Evolutionary conservation across 345 rosid genomes (phyloP).

Genomic region (Leavenworthia alabamica): DNA sequence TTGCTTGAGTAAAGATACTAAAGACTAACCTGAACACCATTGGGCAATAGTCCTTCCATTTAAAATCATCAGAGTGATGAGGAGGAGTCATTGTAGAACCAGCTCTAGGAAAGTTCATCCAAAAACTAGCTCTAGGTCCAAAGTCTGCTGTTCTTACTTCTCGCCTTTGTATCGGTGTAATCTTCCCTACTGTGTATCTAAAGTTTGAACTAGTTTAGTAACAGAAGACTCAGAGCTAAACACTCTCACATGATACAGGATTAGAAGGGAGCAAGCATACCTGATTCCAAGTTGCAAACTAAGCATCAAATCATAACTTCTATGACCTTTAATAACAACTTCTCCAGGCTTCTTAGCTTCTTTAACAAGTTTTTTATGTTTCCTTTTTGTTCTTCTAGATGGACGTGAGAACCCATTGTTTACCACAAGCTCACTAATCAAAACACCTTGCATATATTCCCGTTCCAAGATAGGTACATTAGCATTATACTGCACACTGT

Average conservation of each 20-base stretch:
- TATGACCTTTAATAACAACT: constrained; percentile 88
- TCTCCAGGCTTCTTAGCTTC: constrained; percentile 93
- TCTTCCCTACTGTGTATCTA: constrained; percentile 97
- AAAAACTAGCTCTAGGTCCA: constrained; percentile 92
- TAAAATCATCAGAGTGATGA: constrained; percentile 88
- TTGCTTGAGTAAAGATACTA: background rate
- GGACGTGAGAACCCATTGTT: constrained; percentile 53
- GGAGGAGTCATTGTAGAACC: constrained; percentile 91
- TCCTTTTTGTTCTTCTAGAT: constrained; percentile 70
- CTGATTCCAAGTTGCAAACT: constrained; percentile 95
- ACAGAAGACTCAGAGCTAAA: constrained; percentile 6
- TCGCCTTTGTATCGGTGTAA: constrained; percentile 86
- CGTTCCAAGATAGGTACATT: constrained; percentile 71
- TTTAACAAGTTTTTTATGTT: constrained; percentile 59
- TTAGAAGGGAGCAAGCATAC: constrained; percentile 36
- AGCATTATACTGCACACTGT: constrained; percentile 34
- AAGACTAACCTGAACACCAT: constrained; percentile 87
- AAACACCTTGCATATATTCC: constrained; percentile 96
- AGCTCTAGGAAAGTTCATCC: constrained; percentile 90
- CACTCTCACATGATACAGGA: background rate
- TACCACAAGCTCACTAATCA: constrained; percentile 82
- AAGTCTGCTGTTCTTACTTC: constrained; percentile 86
- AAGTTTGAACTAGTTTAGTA: constrained; percentile 16
- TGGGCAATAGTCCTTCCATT: constrained; percentile 98
- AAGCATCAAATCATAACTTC: constrained; percentile 96